Conservation (phyloP, 371 early-diverging fungal genomes). For the Lichtheimia hyalospora region DNA sequence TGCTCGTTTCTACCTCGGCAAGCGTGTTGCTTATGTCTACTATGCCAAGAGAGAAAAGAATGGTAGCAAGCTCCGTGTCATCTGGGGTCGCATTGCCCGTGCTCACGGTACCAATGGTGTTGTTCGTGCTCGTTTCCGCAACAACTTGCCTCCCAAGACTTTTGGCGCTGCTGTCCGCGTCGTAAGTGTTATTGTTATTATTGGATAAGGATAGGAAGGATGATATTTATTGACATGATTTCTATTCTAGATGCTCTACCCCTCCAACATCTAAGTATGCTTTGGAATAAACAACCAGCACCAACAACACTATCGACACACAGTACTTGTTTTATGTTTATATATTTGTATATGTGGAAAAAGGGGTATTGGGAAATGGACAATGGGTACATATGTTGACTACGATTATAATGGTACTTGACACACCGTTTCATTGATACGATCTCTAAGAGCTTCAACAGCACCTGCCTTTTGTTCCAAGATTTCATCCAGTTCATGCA, state of each 20-base stretch:
- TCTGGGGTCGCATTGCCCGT: slow-evolving; percentile 97
- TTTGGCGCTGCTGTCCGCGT: slow-evolving; percentile 93
- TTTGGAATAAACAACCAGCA: neutral
- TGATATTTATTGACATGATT: slow-evolving; percentile 3
- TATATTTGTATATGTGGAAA: neutral
- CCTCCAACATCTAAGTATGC: slow-evolving; percentile 79
- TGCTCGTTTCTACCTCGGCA: slow-evolving; percentile 89
- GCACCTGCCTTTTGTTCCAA: slow-evolving; percentile 55
- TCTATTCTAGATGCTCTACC: slow-evolving; percentile 83
- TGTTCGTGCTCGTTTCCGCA: slow-evolving; percentile 95
- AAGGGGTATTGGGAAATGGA: slow-evolving; percentile 2
- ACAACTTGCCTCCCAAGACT: slow-evolving; percentile 93
- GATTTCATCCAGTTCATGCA: slow-evolving; percentile 58
- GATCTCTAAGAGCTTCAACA: slow-evolving; percentile 50
- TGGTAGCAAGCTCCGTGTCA: slow-evolving; percentile 92
- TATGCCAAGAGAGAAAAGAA: slow-evolving; percentile 86
- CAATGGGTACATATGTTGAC: neutral
- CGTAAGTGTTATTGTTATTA: slow-evolving; percentile 52
- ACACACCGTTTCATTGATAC: slow-evolving; percentile 41
- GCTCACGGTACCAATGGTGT: slow-evolving; percentile 95
- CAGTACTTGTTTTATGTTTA: neutral
- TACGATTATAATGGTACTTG: slow-evolving; percentile 28
- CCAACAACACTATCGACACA: too few relatives aligned
- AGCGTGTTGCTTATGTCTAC: slow-evolving; percentile 84
- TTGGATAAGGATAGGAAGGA: neutral